Evolutionary conservation across 768 basidiomycete species (phyloP).

Genomic region (Phanerochaete sordida): DNA sequence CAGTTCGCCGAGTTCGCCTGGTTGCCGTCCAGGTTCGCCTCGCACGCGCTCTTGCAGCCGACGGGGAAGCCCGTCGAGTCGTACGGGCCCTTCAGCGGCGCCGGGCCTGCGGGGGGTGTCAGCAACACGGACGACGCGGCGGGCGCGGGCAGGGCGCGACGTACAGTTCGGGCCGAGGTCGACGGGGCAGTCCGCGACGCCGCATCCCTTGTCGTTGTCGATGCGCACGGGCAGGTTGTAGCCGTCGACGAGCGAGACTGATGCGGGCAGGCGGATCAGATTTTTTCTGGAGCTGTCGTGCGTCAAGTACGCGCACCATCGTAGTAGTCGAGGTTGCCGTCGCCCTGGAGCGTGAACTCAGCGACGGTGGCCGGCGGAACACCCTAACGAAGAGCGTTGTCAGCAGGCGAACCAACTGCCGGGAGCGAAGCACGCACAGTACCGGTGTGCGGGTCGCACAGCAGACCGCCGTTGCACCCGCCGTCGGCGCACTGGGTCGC

Average conservation of each 20-base stretch:
- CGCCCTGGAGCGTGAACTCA: constrained; percentile 30
- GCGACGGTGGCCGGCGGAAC: constrained; percentile 31
- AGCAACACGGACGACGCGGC: neutral
- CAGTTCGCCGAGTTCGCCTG: constrained; percentile 24
- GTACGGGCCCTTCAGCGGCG: constrained; percentile 24
- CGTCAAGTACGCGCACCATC: constrained; percentile 11
- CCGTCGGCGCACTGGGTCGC: constrained; percentile 59
- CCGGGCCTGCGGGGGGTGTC: constrained; percentile 14
- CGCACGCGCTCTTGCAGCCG: constrained; percentile 29
- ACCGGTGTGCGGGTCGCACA: constrained; percentile 49
- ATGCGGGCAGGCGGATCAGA: neutral
- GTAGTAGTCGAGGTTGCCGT: constrained; percentile 21
- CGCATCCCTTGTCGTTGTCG: constrained; percentile 52
- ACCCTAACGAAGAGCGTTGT: constrained; percentile 14
- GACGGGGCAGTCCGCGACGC: constrained; percentile 53
- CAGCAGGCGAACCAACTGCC: neutral
- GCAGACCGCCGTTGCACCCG: constrained; percentile 67
- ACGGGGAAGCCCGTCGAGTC: constrained; percentile 27
- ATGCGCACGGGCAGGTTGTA: constrained; percentile 59
- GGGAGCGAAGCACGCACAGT: constrained; percentile 33
- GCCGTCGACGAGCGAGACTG: constrained; percentile 27
- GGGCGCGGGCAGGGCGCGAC: neutral
- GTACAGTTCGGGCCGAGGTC: constrained; percentile 59
- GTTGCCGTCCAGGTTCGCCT: constrained; percentile 24
- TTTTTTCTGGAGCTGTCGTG: too few species aligned